Percentiles rank a stretch among this genome's conserved stretches.
Evolutionary conservation across 345 rosid genomes (phyloP).

Genomic region (Ceriops zippeliana): DNA sequence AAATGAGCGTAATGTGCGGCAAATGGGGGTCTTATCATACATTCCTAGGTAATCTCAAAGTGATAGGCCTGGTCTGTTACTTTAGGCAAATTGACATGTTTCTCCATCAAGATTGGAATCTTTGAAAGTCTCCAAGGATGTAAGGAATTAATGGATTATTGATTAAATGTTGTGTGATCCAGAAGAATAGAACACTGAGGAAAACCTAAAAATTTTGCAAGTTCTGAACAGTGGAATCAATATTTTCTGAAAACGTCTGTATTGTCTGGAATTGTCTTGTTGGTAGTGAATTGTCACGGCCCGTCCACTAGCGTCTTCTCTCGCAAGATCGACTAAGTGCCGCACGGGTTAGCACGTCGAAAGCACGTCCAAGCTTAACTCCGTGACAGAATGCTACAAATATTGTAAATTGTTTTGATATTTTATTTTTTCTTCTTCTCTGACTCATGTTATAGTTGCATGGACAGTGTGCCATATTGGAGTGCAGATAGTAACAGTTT

Average conservation of each 20-base stretch:
- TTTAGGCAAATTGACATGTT: background rate
- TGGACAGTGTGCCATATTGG: background rate
- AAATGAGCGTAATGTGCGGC: constrained; percentile 85
- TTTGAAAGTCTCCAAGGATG: background rate
- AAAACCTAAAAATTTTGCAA: too few relatives aligned
- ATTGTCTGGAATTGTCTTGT: too few relatives aligned
- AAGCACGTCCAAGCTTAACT: too few relatives aligned
- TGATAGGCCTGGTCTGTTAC: background rate
- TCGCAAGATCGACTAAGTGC: too few relatives aligned
- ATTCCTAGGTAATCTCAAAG: constrained; percentile 67
- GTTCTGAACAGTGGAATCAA: too few relatives aligned
- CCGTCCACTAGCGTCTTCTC: too few relatives aligned
- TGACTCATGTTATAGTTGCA: background rate
- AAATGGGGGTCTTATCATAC: constrained; percentile 85
- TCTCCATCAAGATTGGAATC: background rate
- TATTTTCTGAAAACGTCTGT: too few relatives aligned
- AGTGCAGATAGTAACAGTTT: background rate
- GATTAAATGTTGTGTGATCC: background rate
- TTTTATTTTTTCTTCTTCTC: background rate
- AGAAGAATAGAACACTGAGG: too few relatives aligned
- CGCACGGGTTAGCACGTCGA: too few relatives aligned
- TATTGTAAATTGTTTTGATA: background rate
- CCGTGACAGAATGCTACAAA: background rate
- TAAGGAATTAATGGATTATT: background rate
- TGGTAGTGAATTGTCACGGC: too few relatives aligned